These are phyloP conservation scores for Stipa capillata DNA, from an alignment of 176 grass and related monocot genomes.

Conservation along the genomic window DNA sequence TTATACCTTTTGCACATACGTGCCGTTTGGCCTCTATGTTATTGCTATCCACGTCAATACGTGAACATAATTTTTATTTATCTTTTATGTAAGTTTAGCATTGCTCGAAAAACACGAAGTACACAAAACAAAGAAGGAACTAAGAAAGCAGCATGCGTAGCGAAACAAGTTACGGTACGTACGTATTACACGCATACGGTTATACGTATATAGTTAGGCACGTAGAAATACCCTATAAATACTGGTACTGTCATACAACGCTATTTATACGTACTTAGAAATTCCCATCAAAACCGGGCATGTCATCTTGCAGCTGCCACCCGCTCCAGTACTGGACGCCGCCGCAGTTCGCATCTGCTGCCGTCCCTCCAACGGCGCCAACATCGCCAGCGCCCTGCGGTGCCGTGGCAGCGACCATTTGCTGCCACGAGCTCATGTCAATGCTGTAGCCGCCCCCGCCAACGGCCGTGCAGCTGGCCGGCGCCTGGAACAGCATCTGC, in stretches of 20 bases:
- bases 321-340: constrained; percentile 36
- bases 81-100: too few species aligned
- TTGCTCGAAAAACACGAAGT: too few species aligned
- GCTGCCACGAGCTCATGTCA: constrained; percentile 42
- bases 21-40: too few species aligned
- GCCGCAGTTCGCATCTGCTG: constrained; percentile 19
- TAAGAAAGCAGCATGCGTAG: too few species aligned
- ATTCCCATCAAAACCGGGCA: constrained; percentile 18
- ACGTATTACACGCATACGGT: neutral
- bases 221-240: neutral
- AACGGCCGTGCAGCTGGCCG: neutral
- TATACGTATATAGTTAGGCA: neutral
- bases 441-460: constrained; percentile 25
- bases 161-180: too few species aligned
- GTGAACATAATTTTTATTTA: too few species aligned
- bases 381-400: neutral
- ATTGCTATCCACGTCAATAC: too few species aligned
- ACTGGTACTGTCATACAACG: neutral
- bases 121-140: too few species aligned
- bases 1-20: constrained; percentile 2
- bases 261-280: constrained; percentile 11
- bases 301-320: constrained; percentile 31
- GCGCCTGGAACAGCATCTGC: constrained; percentile 40
- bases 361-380: neutral
- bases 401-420: constrained; percentile 4